A percentile compares a stretch with the other conserved stretches of the same genome.
These are phyloP conservation scores for Salix koriyanagi DNA, from an alignment of 345 rosid species.

Conservation along the genomic window DNA sequence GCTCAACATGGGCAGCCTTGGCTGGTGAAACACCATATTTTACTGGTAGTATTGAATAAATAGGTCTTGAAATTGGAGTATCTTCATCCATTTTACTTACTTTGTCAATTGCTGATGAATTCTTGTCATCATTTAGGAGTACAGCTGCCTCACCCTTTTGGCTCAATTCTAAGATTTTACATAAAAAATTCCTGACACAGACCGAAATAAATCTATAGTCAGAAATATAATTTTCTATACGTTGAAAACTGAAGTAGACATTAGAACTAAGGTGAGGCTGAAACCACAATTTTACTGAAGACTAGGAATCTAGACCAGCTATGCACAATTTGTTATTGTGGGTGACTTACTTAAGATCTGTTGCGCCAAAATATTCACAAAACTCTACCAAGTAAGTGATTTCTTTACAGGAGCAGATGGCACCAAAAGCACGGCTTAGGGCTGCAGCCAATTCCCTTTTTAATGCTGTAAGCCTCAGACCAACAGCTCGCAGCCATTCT, in stretches of 20 bases:
- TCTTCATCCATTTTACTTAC: slow-evolving; percentile 21
- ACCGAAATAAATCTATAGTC: neutral
- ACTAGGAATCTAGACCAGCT: slow-evolving; percentile 3
- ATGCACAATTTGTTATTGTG: neutral
- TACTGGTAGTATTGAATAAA: slow-evolving; percentile 29
- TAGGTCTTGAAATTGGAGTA: slow-evolving; percentile 28
- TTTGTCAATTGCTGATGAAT: slow-evolving; percentile 16
- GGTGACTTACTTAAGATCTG: slow-evolving; percentile 34
- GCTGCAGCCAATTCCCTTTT: slow-evolving; percentile 44
- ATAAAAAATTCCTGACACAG: slow-evolving; percentile 26
- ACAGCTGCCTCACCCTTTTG: slow-evolving; percentile 15
- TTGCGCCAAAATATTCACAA: slow-evolving; percentile 46
- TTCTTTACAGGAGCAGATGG: slow-evolving; percentile 39
- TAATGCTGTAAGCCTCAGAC: slow-evolving; percentile 49
- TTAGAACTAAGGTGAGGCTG: slow-evolving; percentile 1
- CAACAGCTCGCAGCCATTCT: slow-evolving; percentile 57
- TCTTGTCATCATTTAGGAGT: slow-evolving; percentile 17
- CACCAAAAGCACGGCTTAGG: slow-evolving; percentile 36
- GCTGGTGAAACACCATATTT: slow-evolving; percentile 62
- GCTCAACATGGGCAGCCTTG: slow-evolving; percentile 56
- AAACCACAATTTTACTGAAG: slow-evolving; percentile 3
- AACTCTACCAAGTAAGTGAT: slow-evolving; percentile 35
- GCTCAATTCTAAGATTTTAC: slow-evolving; percentile 21
- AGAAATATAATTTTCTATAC: neutral
- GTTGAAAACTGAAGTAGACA: neutral